Percentiles rank a stretch among this genome's conserved stretches.
These are phyloP conservation scores for Alternaria novae-zelandiae DNA, from an alignment of 2,329 filamentous ascomycete species.

Conservation along the genomic window DNA sequence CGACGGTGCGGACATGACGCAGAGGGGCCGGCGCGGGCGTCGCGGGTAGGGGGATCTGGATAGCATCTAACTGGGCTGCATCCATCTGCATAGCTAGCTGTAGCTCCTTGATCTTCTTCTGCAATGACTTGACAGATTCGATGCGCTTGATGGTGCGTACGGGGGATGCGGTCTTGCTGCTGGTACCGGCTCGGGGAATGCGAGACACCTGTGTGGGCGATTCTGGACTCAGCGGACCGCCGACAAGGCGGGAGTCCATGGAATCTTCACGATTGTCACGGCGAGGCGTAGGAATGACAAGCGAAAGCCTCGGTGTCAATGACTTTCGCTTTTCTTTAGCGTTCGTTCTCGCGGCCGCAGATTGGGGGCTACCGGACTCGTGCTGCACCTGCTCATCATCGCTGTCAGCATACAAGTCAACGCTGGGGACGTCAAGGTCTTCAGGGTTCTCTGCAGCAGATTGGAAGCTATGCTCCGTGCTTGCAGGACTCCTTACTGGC, in stretches of 20 bases:
- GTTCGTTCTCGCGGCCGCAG: background rate
- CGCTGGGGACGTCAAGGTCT: background rate
- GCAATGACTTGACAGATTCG: conserved; percentile 18
- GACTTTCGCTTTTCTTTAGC: background rate
- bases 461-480: conserved; percentile 27
- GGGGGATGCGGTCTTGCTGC: background rate
- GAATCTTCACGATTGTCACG: background rate
- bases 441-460: conserved; percentile 23
- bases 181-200: conserved; percentile 31
- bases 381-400: conserved; percentile 15
- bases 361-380: background rate
- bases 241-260: conserved; percentile 1
- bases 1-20: conserved; percentile 31
- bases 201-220: conserved; percentile 27
- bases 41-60: conserved; percentile 7
- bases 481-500: conserved; percentile 37
- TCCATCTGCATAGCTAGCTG: background rate
- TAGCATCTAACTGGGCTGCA: conserved; percentile 1
- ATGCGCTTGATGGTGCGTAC: conserved; percentile 22
- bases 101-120: background rate
- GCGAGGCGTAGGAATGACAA: conserved; percentile 21
- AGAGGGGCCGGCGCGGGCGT: background rate
- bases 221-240: background rate
- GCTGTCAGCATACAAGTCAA: conserved; percentile 23
- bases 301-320: conserved; percentile 26